Conservation (phyloP, 2,329 filamentous ascomycete species). For the Aspergillus brunneoviolaceus region DNA sequence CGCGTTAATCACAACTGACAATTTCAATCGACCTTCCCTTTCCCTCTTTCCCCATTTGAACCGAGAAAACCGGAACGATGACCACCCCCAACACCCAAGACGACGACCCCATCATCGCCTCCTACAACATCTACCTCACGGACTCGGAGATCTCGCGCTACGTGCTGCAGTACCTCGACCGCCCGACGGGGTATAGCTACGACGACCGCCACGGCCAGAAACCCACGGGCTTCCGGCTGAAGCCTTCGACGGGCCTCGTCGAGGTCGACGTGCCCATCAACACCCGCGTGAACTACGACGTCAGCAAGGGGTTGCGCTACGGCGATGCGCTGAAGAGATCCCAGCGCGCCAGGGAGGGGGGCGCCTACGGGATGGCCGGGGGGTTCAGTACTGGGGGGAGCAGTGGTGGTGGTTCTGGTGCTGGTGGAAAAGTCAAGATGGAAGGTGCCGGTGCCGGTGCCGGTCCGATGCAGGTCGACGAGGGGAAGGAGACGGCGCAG, state of each 20-base stretch:
- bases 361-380: slow-evolving; percentile 68
- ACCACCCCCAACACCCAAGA: background rate
- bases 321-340: slow-evolving; percentile 68
- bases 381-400: slow-evolving; percentile 58
- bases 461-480: slow-evolving; percentile 13
- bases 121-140: slow-evolving; percentile 85
- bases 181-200: slow-evolving; percentile 63
- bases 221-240: slow-evolving; percentile 76
- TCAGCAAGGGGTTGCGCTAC: slow-evolving; percentile 77
- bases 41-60: background rate
- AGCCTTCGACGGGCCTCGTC: slow-evolving; percentile 76
- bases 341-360: slow-evolving; percentile 59
- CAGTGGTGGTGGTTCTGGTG: slow-evolving; percentile 16
- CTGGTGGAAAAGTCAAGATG: slow-evolving; percentile 29
- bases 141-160: slow-evolving; percentile 69
- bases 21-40: background rate
- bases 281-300: slow-evolving; percentile 73
- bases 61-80: background rate
- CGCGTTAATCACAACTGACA: background rate
- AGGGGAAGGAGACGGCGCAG: slow-evolving; percentile 41
- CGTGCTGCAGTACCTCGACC: slow-evolving; percentile 80
- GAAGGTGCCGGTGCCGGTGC: slow-evolving; percentile 29
- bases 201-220: slow-evolving; percentile 54
- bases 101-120: slow-evolving; percentile 66
- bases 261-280: slow-evolving; percentile 89